Base-by-base conservation (phyloP, 225 moss, liverwort and hornwort species). In the Polytrichum formosum region DNA sequence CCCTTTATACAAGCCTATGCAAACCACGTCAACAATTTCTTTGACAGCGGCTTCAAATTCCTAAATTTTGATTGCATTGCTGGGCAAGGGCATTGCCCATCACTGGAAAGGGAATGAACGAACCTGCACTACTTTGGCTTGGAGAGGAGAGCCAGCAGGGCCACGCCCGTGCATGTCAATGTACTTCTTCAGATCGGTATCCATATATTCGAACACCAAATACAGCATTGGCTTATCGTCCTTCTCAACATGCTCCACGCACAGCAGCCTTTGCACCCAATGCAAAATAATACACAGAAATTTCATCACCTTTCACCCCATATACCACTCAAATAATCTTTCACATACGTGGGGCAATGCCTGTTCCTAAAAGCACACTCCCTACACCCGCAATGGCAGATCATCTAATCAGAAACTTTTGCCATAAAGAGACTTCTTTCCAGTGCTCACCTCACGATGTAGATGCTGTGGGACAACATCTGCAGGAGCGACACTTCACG, bases 141-240 rank as follows among this genome's bases (percentile, higher is more conserved):
- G 82, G 28, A 85, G 77, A 18, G 79, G 67, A 74, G 82, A 79
- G 29, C 82, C 85, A 17, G 60, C 66, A 1, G 82, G 77, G 21
- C 82, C 85, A 30, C 79, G 85, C 29, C 79, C 85, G 22, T 85
- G 79, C 13, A 85, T 1, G 5, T 85, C 82, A 5, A 82, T 80
- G 53, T 85, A 85, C 70, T 82, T 82, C 73, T 80, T 85, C 23
- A 85, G 75, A 77, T 85, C 85, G 8, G 82, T 85, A 37, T 85
- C 85, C 85, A 85, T 85, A 28, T 82, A 86, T 56, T 86, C 85
- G 6, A 86, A 86, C 19, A 86, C 85, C 77, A 86, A 73, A 64
- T 86, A 86, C 0, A 86, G 77, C 82, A 86, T 86, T 1, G 85
- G 82, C 62, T 86, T 86, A 28, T 54, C 60, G 18, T 80, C 67